Base-by-base conservation (phyloP, 179 eudicot species). In the Kewa caespitosa region DNA sequence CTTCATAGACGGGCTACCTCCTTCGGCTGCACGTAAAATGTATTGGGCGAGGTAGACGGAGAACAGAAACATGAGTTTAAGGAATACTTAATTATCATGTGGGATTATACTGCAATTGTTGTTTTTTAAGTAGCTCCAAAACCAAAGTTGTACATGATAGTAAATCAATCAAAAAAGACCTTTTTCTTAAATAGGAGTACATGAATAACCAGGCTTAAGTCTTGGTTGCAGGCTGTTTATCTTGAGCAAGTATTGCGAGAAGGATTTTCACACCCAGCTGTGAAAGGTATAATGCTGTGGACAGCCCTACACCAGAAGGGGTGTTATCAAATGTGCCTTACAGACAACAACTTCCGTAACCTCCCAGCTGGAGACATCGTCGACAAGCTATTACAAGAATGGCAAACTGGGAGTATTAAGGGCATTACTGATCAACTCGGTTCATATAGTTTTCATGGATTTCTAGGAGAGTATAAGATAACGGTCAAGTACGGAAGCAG, bases 251-350 rank as follows among this genome's bases (percentile, higher is more conserved):
- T 93, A n/a, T 38, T 95, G 41, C 82, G 96, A 46, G 99, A 95
- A 84, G 94, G 92, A 32, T 91, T 80, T 71, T 91, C 98, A 0
- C 98, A 93, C 70, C 85, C 93, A 0, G 79, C 89, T 0, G 91
- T 95, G 25, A 72, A 93, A 57, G 99, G 99, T 11, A 85, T 95
- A 42, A 84, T 95, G 85, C 78, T 95, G 11, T 93, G 99, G 99
- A 76, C 97, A 4, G 97, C 97, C 25, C 67, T 91, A 12, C 89
- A 87, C 33, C 85, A 83, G 0, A 43, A 83, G 38, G 91, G 98
- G 9, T 95, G 99, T 67, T 95, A 91, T 81, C 89, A 89, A 74
- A 95, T 95, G 99, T 95, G 99, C 80, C 86, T 95, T 5, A 93
- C 97, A 0, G 97, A 95, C 36, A 72, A 77, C 43, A 59, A 84